phyloP scores from a whole-genome alignment of 2,329 filamentous ascomycete species.

The Trichoderma sp. region DNA sequence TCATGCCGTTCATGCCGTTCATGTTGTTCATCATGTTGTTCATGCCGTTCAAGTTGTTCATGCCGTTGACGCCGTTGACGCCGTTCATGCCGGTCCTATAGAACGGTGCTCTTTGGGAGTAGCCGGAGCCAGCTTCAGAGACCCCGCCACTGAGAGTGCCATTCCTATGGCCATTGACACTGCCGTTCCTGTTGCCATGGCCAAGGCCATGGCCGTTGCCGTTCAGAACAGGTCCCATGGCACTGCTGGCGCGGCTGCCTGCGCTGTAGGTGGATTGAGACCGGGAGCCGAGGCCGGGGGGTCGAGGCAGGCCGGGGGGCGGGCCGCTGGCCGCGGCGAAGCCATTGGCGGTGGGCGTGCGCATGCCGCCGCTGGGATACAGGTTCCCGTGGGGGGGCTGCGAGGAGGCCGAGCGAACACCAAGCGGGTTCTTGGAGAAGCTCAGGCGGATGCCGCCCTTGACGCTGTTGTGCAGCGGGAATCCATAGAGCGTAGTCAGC shows the following conservation, averaged over 20 bases:
- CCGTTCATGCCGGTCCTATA: neutral
- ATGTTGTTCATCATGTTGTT: neutral
- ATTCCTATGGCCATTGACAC: neutral
- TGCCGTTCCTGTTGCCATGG: neutral
- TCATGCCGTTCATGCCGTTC: neutral
- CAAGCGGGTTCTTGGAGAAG: conserved; percentile 96
- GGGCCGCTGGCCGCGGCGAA: conserved; percentile 74
- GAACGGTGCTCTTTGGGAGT: neutral
- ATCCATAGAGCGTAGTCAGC: conserved; percentile 85
- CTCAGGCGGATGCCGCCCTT: conserved; percentile 94
- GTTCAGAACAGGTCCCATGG: neutral
- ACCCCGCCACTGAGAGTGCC: neutral
- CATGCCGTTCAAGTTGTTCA: neutral
- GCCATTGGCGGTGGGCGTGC: conserved; percentile 55
- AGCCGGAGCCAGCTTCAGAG: neutral
- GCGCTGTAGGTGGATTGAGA: conserved; percentile 14
- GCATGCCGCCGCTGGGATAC: conserved; percentile 61
- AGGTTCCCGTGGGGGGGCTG: conserved; percentile 47
- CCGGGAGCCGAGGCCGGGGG: conserved; percentile 64
- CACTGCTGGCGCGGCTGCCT: neutral
- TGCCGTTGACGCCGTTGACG: neutral
- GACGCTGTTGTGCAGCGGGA: conserved; percentile 83
- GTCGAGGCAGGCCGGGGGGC: conserved; percentile 76
- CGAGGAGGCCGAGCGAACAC: conserved; percentile 69
- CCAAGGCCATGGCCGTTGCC: neutral